Conservation (phyloP, 2,329 filamentous ascomycete genomes). For the Trichoderma lentiforme region DNA sequence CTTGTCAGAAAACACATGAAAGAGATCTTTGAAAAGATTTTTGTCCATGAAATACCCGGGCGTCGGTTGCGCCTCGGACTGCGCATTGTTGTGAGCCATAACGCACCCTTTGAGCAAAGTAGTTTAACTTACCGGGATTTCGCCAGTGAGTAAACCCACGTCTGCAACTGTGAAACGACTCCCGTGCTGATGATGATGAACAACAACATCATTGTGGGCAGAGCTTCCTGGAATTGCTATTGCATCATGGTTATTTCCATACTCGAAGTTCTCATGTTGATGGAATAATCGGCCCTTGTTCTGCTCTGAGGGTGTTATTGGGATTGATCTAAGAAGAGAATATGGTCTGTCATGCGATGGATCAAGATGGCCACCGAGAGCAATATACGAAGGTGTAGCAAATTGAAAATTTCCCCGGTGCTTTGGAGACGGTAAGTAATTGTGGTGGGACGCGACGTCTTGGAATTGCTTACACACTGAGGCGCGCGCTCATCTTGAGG, state of each 20-base stretch:
- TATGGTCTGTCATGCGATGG: background rate
- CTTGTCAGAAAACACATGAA: conserved; percentile 2
- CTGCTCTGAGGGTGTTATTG: background rate
- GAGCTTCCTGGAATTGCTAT: conserved; percentile 7
- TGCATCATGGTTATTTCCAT: background rate
- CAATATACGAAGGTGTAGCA: background rate
- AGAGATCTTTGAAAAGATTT: background rate
- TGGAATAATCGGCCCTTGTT: background rate
- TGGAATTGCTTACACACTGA: conserved; percentile 2
- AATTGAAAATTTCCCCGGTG: conserved; percentile 2
- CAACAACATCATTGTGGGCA: background rate
- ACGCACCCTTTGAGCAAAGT: background rate
- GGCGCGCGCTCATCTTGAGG: conserved; percentile 4
- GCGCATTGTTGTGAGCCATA: background rate
- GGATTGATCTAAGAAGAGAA: background rate
- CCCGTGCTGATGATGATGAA: background rate
- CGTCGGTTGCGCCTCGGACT: background rate
- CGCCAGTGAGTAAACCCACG: conserved; percentile 5
- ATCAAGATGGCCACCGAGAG: conserved; percentile 1
- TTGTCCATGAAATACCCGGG: background rate
- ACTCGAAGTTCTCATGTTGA: conserved; percentile 4
- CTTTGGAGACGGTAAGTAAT: background rate
- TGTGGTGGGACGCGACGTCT: background rate
- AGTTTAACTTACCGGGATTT: background rate
- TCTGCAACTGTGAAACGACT: conserved; percentile 8